phyloP scores from a whole-genome alignment of 306 rosid species.

The Medicago truncatula region MtrunA17r5.0-ANR NC_053049.1:24286501-24287000 shows the following conservation, averaged over 20 bases:
- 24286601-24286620: too few species aligned
- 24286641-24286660: too few species aligned
- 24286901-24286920: constrained; percentile 11
- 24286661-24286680: too few species aligned
- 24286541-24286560: too few species aligned
- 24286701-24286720: too few species aligned
- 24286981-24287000: constrained; percentile 13
- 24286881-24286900: not conserved
- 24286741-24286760: too few species aligned
- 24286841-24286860: not conserved
- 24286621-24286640: too few species aligned
- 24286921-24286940: constrained; percentile 16
- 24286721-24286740: too few species aligned
- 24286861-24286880: not conserved
- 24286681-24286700: too few species aligned
- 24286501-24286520: not conserved
- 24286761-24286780: not conserved
- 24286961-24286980: not conserved
- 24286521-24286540: not conserved
- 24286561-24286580: too few species aligned
- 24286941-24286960: not conserved
- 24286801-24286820: not conserved
- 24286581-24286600: too few species aligned
- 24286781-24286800: not conserved
- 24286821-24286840: not conserved